Evolutionary conservation across 2,329 filamentous ascomycete species (phyloP), one percentile per base, ranked within the genome.

Genomic region (Sclerotinia sclerotiorum): DNA sequence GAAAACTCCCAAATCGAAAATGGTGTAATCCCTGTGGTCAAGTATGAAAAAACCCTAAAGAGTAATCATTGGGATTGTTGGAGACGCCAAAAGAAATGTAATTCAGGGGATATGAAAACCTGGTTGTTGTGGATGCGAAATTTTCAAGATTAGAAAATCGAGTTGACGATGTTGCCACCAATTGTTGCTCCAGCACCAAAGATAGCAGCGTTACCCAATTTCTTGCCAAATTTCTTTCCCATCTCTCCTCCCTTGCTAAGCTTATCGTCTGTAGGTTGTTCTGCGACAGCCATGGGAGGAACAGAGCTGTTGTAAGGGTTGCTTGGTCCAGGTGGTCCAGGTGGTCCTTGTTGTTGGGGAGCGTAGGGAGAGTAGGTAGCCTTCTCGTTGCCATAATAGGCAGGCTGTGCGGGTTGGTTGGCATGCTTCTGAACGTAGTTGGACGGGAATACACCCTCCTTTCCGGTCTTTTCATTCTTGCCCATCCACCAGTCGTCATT

Each of bases 401-500:
- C 60, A 29, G 55, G 65, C 6, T 70, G 61, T n/a, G n/a, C n/a
- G n/a, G n/a, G n/a, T 75, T 79, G 65, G 79, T 79, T 70, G 58
- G 78, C 70, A 74, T 94, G 88, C 64, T 91, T 81, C 64, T 92
- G 83, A 71, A 97, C 94, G 78, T 98, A 98, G 78, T 87, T 93
- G 74, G 90, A 87, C n/a, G 94, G 94, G 85, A 98, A 98, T 78
- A 98, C 97, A 75, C 94, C 94, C 81, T 97, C 92, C 73, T 87
- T 82, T 68, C 90, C 90, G 11, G 93, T 97, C 65, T 93, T 88
- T 76, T 90, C 83, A 80, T 97, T 97, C 74, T 87, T 87, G 73
- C 94, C 94, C 84, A 93, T 90, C 93, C 93, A 97, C 94, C 94
- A 98, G 80, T 98, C 94, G 71, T 89, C 88, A 80, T 98, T 98